Conservation (phyloP, 768 basidiomycete genomes). For the Tricholoma sp. region DNA sequence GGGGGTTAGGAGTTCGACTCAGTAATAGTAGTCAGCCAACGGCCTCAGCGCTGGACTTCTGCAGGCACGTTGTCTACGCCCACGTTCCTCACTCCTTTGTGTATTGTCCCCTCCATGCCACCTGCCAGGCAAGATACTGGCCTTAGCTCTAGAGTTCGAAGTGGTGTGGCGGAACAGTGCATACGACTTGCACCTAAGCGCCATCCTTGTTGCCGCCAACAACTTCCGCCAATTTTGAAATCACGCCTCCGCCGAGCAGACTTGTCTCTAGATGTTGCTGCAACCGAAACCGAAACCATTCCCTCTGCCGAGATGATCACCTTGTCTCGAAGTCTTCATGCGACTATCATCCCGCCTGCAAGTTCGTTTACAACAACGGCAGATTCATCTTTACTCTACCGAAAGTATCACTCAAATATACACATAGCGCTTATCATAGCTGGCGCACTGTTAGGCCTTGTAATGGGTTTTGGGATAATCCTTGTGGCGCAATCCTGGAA, state of each 20-base stretch:
- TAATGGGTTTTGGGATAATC: constrained; percentile 1
- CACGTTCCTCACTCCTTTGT: background rate
- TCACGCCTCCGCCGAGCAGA: background rate
- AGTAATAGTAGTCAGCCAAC: background rate
- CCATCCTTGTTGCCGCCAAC: background rate
- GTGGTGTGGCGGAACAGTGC: background rate
- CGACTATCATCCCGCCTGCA: constrained; percentile 13
- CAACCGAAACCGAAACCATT: background rate
- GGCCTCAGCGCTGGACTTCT: background rate
- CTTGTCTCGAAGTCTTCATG: constrained; percentile 10
- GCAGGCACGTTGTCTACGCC: background rate
- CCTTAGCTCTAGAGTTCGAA: no score
- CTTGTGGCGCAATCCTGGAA: constrained; percentile 3
- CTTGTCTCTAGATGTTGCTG: no score
- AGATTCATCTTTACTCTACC: background rate
- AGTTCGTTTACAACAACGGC: background rate
- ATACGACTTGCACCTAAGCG: background rate
- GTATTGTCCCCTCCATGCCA: background rate
- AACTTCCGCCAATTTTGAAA: background rate
- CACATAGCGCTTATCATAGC: constrained; percentile 3
- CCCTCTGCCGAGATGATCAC: background rate
- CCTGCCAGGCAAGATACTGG: background rate
- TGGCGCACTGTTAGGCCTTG: background rate
- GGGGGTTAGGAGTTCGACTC: no score
- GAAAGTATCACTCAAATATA: background rate